Evolutionary conservation across 306 rosid species (phyloP), one percentile per base, ranked within the genome.

Genomic region (Lathyrus tuberosus): DNA sequence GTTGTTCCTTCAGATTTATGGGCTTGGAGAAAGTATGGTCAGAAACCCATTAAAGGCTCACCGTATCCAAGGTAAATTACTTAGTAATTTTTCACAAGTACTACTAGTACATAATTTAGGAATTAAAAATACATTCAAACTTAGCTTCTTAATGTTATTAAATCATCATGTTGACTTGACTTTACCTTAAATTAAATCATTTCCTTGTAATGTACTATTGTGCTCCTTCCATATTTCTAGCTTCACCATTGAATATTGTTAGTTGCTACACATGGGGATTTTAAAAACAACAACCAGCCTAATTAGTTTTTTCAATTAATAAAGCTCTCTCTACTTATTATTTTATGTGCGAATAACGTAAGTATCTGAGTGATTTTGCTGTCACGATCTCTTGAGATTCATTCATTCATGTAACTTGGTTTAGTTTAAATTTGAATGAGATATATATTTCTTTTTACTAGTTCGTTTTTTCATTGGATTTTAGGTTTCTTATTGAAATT

Each of bases 11-110:
- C 95, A 38, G 98, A 92, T 88, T 87, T 92, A 74, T 92, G 98
- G 98, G 98, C 96, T 52, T 92, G 98, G 98, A 86, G 98, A 75
- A 92, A 92, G 84, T 92, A 92, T 40, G 98, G 98, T 76, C 98
- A 92, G 83, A 89, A 92, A 84, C 98, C 98, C 74, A 92, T 92
- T 60, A 92, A 92, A 88, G 98, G 98, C 43, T 92, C 98, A 63
- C 98, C 96, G 47, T 89, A 88, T 85, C 98, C 98, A 67, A 92
- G 98, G 98, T 86, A 65, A 71, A 37, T 49, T 62, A 54, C 35
- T 71, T 49, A 8, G 22, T 7, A 49, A 17, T 53, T 51, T 24
- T 17, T 7, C 9, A 3, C 9, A 51, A 6, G 0, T 7, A 35
- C 40, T 6, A 51, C 10, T 6, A 51, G 13, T 51, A 51, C 57